Evolutionary conservation across 1,139 yeast genomes (phyloP).

Genomic region (Hyphopichia fennica): DNA sequence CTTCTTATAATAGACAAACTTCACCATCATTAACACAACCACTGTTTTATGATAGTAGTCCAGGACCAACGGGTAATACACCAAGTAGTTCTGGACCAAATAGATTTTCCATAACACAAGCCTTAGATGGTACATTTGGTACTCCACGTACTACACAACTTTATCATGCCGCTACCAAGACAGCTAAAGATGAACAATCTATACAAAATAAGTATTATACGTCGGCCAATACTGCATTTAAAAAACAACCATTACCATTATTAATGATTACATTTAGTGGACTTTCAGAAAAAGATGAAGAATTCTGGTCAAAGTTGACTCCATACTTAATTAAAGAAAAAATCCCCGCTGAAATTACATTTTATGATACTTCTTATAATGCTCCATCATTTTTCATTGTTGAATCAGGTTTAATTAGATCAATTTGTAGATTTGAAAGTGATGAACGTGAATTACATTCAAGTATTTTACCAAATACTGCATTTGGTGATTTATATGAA

Average conservation of each 20-base stretch:
- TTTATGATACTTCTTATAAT: slow-evolving; percentile 44
- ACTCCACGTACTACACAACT: slow-evolving; percentile 69
- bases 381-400: slow-evolving; percentile 61
- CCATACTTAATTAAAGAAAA: slow-evolving; percentile 53
- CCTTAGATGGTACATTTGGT: slow-evolving; percentile 29
- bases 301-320: slow-evolving; percentile 62
- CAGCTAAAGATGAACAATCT: slow-evolving; percentile 45
- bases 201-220: slow-evolving; percentile 31
- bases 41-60: slow-evolving; percentile 12
- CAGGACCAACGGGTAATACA: slow-evolving; percentile 6
- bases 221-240: slow-evolving; percentile 29
- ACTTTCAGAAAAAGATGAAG: slow-evolving; percentile 56
- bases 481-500: slow-evolving; percentile 72
- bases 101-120: slow-evolving; percentile 11
- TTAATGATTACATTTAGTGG: slow-evolving; percentile 72
- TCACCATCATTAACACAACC: slow-evolving; percentile 5
- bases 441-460: slow-evolving; percentile 65
- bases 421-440: slow-evolving; percentile 53
- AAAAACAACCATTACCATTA: slow-evolving; percentile 65
- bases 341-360: slow-evolving; percentile 49
- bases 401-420: slow-evolving; percentile 76
- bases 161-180: slow-evolving; percentile 59
- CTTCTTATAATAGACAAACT: slow-evolving; percentile 2
- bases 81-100: slow-evolving; percentile 6
- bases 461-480: slow-evolving; percentile 83